Base-by-base conservation (phyloP, 306 rosid genomes). In the Cucurbita argyrosperma region DNA sequence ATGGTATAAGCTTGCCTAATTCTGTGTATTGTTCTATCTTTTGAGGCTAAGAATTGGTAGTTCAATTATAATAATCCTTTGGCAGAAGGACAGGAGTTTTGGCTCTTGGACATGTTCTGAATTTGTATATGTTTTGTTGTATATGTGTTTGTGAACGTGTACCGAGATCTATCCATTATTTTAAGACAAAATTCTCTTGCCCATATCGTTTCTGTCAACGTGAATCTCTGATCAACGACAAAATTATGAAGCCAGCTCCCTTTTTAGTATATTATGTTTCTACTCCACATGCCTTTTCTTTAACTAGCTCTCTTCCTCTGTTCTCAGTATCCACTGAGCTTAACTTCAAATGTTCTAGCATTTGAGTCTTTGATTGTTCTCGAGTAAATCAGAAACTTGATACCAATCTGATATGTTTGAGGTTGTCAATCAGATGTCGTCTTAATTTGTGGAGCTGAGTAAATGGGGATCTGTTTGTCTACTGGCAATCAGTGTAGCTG, bases 391-490 rank as follows among this genome's bases (percentile, higher is more conserved):
- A 16, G 71, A 77, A 84, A 72, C 65, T 81, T 75, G 76, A 43
- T 79, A 76, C 77, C 85, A 88, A 83, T 90, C 89, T 82, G 66
- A 62, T 77, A 57, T 38, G 16, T 55, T 16, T 58, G 43, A 26
- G 38, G 77, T 46, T 49, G 40, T 11, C 15, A 8, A 61, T 80
- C 82, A 60, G 77, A 87, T 90, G 86, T 77, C 53, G 80, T 85
- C 38, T 51, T 64, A 64, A 18, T 64, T 84, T 78, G 80, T 79
- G 90, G 85, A 82, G 84, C 74, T 88, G 87, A 90, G 54, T 10
- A 89, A 82, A 93, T 93, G 98, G 98, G 98, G 75, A 87, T 85
- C 67, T 93, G 96, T 76, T 86, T 90, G 56, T 93, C 98, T 10
- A 90, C 92, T 57, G 82, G 96, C 79, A 85, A 10, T 64, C 71